Evolutionary conservation across 108 stramenopile species (phyloP).

Genomic region (Cylindrotheca fusiformis): DNA sequence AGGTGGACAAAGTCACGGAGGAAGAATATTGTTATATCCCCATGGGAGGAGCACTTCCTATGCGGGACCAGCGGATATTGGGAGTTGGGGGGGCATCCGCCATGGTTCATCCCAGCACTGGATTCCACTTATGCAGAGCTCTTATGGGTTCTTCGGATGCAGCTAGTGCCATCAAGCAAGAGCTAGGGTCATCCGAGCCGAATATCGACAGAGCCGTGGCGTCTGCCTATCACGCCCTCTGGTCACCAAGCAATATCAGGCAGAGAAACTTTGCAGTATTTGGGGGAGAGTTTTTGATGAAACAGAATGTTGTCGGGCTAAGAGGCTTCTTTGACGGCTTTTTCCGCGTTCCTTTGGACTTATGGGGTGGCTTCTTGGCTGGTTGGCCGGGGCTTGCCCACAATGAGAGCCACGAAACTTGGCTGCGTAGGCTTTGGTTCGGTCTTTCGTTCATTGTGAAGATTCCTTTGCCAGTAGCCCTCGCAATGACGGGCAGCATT

Average conservation of each 20-base stretch:
- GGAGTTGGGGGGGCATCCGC: constrained; percentile 89
- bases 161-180: constrained; percentile 63
- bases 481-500: constrained; percentile 66
- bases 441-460: constrained; percentile 83
- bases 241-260: constrained; percentile 80
- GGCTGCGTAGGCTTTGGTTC: constrained; percentile 81
- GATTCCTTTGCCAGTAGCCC: constrained; percentile 64
- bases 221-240: constrained; percentile 85
- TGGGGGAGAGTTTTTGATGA: constrained; percentile 97
- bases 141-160: constrained; percentile 74
- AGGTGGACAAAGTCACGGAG: constrained; percentile 78
- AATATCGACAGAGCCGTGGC: constrained; percentile 82
- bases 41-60: constrained; percentile 93
- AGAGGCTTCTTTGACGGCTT: constrained; percentile 97
- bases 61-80: constrained; percentile 83
- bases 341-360: constrained; percentile 77
- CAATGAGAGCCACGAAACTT: constrained; percentile 89
- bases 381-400: constrained; percentile 93
- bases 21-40: constrained; percentile 96
- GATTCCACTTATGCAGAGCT: constrained; percentile 81
- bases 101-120: constrained; percentile 94
- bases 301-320: constrained; percentile 83
- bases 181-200: constrained; percentile 36
- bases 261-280: constrained; percentile 95
- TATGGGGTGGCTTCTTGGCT: constrained; percentile 95